Conservation (phyloP, 139 green algal genomes). For the Desmodesmus armatus region DNA sequence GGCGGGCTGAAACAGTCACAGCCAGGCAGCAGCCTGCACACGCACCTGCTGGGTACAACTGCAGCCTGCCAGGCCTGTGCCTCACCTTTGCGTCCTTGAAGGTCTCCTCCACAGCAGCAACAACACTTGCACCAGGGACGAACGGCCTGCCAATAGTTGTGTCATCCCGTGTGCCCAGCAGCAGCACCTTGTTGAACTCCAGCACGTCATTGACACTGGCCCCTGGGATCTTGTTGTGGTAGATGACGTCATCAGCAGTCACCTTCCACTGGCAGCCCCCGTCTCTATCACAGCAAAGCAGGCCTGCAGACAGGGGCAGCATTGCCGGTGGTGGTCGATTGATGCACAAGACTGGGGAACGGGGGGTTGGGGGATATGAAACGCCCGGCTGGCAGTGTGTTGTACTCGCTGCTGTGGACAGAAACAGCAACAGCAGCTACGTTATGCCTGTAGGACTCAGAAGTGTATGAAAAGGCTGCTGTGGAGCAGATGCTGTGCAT, state of each 20-base stretch:
- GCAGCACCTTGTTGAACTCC: constrained; percentile 54
- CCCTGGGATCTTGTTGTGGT: constrained; percentile 52
- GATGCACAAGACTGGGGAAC: no score
- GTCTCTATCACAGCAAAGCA: constrained; percentile 59
- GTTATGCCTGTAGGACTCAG: no score
- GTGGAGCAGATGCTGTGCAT: background rate
- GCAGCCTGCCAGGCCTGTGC: background rate
- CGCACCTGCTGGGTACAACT: background rate
- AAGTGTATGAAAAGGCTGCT: no score
- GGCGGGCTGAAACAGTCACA: background rate
- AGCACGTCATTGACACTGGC: constrained; percentile 61
- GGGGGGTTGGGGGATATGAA: no score
- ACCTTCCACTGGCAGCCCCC: constrained; percentile 63
- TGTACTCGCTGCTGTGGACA: background rate
- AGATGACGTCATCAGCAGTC: constrained; percentile 61
- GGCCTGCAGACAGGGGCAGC: constrained; percentile 42
- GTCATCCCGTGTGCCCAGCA: constrained; percentile 46
- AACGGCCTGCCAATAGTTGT: constrained; percentile 58
- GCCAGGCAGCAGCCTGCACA: background rate
- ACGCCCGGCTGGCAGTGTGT: no score
- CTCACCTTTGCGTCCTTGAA: constrained; percentile 64
- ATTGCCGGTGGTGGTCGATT: no score
- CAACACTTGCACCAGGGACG: constrained; percentile 47
- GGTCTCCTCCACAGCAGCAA: constrained; percentile 61
- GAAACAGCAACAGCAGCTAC: no score